A percentile compares a stretch with the other conserved stretches of the same genome.
Conservation (phyloP, 495 filamentous ascomycete species). For the Neurospora hispaniola region DNA sequence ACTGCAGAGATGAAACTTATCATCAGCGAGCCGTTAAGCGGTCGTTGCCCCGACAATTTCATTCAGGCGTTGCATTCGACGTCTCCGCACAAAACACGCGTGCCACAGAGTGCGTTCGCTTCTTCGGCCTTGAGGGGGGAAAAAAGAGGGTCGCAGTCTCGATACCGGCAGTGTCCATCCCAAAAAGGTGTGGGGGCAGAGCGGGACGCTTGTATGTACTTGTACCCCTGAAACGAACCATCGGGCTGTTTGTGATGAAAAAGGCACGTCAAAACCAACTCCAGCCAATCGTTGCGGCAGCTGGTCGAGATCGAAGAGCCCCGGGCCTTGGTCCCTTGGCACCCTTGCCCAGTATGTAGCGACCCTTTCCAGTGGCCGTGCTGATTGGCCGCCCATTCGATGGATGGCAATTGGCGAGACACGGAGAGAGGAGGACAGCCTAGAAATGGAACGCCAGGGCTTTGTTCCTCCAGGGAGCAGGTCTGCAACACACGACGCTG, state of each 20-base stretch:
- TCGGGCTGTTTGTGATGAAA: constrained; percentile 6
- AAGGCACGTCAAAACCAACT: constrained; percentile 14
- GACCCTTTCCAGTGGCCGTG: neutral
- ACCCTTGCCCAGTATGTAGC: constrained; percentile 14
- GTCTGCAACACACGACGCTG: no score
- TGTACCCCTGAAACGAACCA: constrained; percentile 20
- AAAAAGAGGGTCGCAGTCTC: neutral
- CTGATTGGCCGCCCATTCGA: constrained; percentile 12
- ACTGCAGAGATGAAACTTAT: neutral
- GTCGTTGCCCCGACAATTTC: neutral
- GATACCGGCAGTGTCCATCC: neutral
- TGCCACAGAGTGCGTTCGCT: neutral
- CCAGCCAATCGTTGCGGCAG: constrained; percentile 11
- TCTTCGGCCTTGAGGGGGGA: neutral
- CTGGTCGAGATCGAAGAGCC: constrained; percentile 16
- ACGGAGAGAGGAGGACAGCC: neutral
- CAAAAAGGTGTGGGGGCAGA: constrained; percentile 4
- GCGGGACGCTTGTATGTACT: constrained; percentile 14
- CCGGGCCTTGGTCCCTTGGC: constrained; percentile 20
- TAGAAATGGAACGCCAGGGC: neutral
- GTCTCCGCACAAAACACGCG: neutral
- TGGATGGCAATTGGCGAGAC: neutral
- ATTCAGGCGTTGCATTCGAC: neutral
- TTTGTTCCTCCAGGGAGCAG: neutral
- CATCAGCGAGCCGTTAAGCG: neutral